phyloP scores from a whole-genome alignment of 2,329 filamentous ascomycete genomes.

The Sodiomyces alkalinus region DNA sequence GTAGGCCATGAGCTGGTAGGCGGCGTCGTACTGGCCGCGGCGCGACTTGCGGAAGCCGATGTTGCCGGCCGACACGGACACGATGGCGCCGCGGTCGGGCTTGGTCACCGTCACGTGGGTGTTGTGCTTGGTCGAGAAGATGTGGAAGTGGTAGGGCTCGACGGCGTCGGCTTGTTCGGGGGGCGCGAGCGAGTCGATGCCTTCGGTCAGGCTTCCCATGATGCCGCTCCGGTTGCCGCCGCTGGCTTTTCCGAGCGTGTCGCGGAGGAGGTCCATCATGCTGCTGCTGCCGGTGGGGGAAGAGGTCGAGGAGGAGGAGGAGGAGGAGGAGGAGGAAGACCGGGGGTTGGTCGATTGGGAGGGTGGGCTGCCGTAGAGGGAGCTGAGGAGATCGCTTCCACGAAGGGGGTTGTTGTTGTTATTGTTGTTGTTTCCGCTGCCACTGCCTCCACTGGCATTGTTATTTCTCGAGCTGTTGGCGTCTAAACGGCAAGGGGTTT shows the following conservation, averaged over 20 bases:
- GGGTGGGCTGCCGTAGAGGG: conserved; percentile 6
- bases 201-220: too few species aligned
- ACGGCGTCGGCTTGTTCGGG: too few species aligned
- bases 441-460: too few species aligned
- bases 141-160: conserved; percentile 71
- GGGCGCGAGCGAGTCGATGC: too few species aligned
- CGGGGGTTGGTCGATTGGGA: neutral
- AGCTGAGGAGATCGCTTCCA: conserved; percentile 8
- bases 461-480: conserved; percentile 10
- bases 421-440: too few species aligned
- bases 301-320: neutral
- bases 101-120: conserved; percentile 82
- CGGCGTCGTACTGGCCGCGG: conserved; percentile 75
- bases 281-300: neutral
- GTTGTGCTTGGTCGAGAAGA: conserved; percentile 85
- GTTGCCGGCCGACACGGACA: conserved; percentile 72
- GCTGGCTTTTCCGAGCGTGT: conserved; percentile 17
- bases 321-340: neutral
- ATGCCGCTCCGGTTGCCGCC: too few species aligned
- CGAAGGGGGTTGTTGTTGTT: too few species aligned
- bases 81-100: conserved; percentile 62
- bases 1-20: conserved; percentile 76
- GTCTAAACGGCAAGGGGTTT: conserved; percentile 14
- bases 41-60: conserved; percentile 80
- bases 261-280: conserved; percentile 17